Evolutionary conservation across 805 yeast species (phyloP).

Genomic region (Ogataea trehaloabstinens): DNA sequence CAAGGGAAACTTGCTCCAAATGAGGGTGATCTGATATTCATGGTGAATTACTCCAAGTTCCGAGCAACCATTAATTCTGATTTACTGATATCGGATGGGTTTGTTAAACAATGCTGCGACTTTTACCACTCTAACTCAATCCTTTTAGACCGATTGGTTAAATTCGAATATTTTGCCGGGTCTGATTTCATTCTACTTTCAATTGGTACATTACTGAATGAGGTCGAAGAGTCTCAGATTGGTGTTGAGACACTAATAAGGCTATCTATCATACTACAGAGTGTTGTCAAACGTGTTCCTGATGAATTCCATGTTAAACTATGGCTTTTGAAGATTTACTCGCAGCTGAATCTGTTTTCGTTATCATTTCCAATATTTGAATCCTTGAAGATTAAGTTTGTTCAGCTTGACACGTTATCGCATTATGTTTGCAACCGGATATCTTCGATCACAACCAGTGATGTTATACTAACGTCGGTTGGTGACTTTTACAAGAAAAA

Average conservation of each 20-base stretch:
- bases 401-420: conserved; percentile 73
- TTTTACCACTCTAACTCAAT: conserved; percentile 40
- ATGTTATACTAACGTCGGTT: conserved; percentile 35
- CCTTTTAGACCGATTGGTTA: conserved; percentile 39
- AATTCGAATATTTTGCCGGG: conserved; percentile 70
- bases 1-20: conserved; percentile 12
- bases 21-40: conserved; percentile 19
- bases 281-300: conserved; percentile 53
- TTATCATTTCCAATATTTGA: conserved; percentile 51
- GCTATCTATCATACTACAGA: conserved; percentile 56
- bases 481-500: conserved; percentile 50
- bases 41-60: conserved; percentile 44
- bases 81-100: conserved; percentile 19
- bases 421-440: conserved; percentile 50
- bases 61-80: conserved; percentile 30
- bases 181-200: conserved; percentile 64
- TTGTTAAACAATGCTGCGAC: conserved; percentile 32
- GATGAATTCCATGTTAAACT: conserved; percentile 69
- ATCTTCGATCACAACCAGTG: conserved; percentile 38
- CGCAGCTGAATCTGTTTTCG: conserved; percentile 51
- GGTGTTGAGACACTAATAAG: conserved; percentile 29
- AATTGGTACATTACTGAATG: conserved; percentile 34
- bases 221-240: conserved; percentile 9
- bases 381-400: conserved; percentile 60
- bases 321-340: conserved; percentile 68